phyloP scores from a whole-genome alignment of 352 stramenopile genomes.

The Phytophthora hybrid region DNA sequence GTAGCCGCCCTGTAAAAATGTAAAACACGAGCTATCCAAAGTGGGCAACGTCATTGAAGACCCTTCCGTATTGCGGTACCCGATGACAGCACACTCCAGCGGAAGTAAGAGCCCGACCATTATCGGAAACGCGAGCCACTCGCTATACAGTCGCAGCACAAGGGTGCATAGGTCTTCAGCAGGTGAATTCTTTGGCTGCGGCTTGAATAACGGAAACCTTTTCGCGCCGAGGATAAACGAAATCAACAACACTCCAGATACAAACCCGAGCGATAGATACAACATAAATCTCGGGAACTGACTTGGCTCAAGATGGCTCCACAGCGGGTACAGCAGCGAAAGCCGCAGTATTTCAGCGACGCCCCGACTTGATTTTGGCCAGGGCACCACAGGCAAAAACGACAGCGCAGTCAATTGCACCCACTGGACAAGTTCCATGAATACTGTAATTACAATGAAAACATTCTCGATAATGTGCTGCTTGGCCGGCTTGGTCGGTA shows the following conservation, averaged over 20 bases:
- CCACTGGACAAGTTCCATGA: slow-evolving; percentile 59
- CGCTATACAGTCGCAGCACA: slow-evolving; percentile 59
- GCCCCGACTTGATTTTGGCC: slow-evolving; percentile 42
- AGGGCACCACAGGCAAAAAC: slow-evolving; percentile 66
- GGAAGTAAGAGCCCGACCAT: slow-evolving; percentile 67
- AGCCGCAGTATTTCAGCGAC: slow-evolving; percentile 50
- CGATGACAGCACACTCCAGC: slow-evolving; percentile 62
- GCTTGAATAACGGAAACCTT: slow-evolving; percentile 73
- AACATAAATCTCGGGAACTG: slow-evolving; percentile 45
- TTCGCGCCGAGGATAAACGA: slow-evolving; percentile 50
- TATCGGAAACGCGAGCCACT: slow-evolving; percentile 54
- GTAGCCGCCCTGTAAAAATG: slow-evolving; percentile 41
- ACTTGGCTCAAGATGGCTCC: slow-evolving; percentile 49
- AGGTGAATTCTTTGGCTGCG: slow-evolving; percentile 52
- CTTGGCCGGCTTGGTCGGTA: slow-evolving; percentile 33
- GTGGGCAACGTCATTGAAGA: slow-evolving; percentile 28
- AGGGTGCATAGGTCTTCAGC: slow-evolving; percentile 62
- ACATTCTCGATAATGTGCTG: slow-evolving; percentile 40
- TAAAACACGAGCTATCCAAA: slow-evolving; percentile 50
- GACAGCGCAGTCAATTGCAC: slow-evolving; percentile 54
- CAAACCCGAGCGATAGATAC: slow-evolving; percentile 53
- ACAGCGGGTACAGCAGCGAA: slow-evolving; percentile 57
- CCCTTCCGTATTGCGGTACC: slow-evolving; percentile 39
- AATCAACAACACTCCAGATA: slow-evolving; percentile 44
- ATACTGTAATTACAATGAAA: slow-evolving; percentile 38